Conservation (phyloP, 2,329 filamentous ascomycete genomes). For the Trichoderma brevicompactum region DNA sequence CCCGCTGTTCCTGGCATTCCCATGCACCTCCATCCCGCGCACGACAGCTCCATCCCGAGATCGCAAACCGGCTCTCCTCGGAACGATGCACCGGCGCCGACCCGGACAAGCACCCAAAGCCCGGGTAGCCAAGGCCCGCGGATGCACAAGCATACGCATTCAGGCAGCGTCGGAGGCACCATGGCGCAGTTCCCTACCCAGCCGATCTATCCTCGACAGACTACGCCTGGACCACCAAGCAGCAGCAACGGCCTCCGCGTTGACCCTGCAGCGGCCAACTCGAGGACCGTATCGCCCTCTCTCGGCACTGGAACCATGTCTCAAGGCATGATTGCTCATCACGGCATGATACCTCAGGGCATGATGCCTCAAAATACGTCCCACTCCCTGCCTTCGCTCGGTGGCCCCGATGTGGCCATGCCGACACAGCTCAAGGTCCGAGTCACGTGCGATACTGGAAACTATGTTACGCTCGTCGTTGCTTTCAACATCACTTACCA, state of each 20-base stretch:
- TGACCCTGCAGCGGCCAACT: constrained; percentile 45
- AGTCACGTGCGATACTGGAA: constrained; percentile 83
- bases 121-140: constrained; percentile 69
- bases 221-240: constrained; percentile 45
- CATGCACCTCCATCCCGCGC: constrained; percentile 65
- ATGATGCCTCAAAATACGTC: constrained; percentile 29
- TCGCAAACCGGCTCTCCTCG: constrained; percentile 83
- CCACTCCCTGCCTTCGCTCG: constrained; percentile 39
- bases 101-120: constrained; percentile 71
- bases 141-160: constrained; percentile 52
- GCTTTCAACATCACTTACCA: constrained; percentile 95
- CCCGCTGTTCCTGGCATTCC: constrained; percentile 79
- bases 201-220: constrained; percentile 56
- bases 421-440: constrained; percentile 90
- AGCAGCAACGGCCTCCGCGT: constrained; percentile 45
- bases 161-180: constrained; percentile 54
- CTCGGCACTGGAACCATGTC: constrained; percentile 44
- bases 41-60: constrained; percentile 69
- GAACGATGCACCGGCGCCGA: constrained; percentile 68
- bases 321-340: constrained; percentile 17
- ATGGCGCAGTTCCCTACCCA: constrained; percentile 62
- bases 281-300: constrained; percentile 53
- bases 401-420: constrained; percentile 56
- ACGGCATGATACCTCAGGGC: constrained; percentile 16
- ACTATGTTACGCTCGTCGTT: constrained; percentile 94